Percentiles rank a stretch among this genome's conserved stretches.
phyloP scores from a whole-genome alignment of 768 basidiomycete species.

The Boletus rufocinnamomeus region DNA sequence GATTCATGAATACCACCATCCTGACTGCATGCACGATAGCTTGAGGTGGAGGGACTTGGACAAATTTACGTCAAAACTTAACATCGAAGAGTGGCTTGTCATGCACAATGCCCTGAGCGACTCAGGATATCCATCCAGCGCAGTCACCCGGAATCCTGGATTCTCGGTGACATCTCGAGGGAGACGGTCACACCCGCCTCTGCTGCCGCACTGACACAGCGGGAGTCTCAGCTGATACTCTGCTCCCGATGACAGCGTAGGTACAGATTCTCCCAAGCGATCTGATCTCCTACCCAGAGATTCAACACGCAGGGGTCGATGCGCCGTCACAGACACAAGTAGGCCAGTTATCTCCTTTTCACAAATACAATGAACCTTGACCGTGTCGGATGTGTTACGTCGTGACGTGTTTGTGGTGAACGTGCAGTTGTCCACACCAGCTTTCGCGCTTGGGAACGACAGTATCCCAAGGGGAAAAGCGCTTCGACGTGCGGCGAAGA shows the following conservation, averaged over 20 bases:
- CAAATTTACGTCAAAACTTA: constrained; percentile 5
- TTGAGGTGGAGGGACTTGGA: neutral
- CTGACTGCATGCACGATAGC: neutral
- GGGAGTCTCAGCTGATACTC: neutral
- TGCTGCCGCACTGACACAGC: neutral
- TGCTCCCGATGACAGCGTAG: neutral
- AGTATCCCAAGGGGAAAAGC: no score
- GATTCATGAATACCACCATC: constrained; percentile 2
- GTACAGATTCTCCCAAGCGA: constrained; percentile 7
- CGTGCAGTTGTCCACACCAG: neutral
- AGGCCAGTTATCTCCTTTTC: neutral
- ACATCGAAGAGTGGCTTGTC: neutral
- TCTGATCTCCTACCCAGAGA: neutral
- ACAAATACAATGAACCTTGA: neutral
- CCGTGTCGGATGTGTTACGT: neutral
- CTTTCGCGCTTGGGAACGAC: neutral
- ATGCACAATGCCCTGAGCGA: neutral
- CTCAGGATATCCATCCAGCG: neutral
- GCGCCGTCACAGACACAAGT: neutral
- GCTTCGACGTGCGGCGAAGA: neutral
- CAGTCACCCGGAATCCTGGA: neutral
- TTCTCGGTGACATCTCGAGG: neutral
- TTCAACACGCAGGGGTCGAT: neutral
- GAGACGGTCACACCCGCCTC: neutral
- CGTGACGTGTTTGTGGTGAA: no score